Conservation (phyloP, 1,139 yeast species). For the Zygoascus sp. region DNA sequence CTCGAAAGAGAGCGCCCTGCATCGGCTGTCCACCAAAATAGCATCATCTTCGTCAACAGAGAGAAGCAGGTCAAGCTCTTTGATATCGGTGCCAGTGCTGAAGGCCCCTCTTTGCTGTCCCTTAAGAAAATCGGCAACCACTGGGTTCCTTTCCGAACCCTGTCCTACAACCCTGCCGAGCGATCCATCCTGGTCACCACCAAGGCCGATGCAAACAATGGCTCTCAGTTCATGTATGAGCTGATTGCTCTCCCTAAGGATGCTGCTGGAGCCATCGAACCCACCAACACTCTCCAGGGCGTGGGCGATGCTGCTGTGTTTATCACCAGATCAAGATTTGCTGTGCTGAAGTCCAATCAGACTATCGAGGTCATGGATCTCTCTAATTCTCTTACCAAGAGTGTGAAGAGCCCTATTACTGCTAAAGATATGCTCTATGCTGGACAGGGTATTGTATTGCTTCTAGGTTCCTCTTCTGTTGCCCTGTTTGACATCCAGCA, state of each 20-base stretch:
- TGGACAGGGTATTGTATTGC: conserved; percentile 73
- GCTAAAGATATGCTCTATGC: conserved; percentile 78
- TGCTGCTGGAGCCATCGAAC: conserved; percentile 89
- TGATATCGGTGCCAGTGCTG: conserved; percentile 54
- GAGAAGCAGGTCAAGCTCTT: conserved; percentile 83
- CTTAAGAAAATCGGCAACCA: conserved; percentile 79
- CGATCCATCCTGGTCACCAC: conserved; percentile 79
- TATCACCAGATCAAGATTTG: conserved; percentile 92
- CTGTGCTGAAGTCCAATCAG: conserved; percentile 65
- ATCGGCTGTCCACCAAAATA: conserved; percentile 62
- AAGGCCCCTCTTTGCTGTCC: conserved; percentile 72
- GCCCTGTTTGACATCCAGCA: conserved; percentile 91
- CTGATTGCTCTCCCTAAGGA: conserved; percentile 78
- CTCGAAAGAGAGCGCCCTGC: conserved; percentile 98
- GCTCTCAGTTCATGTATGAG: conserved; percentile 49
- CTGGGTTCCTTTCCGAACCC: conserved; percentile 79
- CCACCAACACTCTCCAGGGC: conserved; percentile 72
- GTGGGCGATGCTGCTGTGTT: conserved; percentile 83
- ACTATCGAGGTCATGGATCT: conserved; percentile 78
- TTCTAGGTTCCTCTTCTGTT: conserved; percentile 68
- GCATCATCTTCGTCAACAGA: conserved; percentile 68
- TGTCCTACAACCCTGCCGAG: conserved; percentile 91
- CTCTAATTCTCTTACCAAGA: conserved; percentile 73
- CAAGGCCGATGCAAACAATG: conserved; percentile 55
- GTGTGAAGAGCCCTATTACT: conserved; percentile 67